phyloP scores from a whole-genome alignment of 108 stramenopile genomes.

The Skeletonema marinoi region DNA sequence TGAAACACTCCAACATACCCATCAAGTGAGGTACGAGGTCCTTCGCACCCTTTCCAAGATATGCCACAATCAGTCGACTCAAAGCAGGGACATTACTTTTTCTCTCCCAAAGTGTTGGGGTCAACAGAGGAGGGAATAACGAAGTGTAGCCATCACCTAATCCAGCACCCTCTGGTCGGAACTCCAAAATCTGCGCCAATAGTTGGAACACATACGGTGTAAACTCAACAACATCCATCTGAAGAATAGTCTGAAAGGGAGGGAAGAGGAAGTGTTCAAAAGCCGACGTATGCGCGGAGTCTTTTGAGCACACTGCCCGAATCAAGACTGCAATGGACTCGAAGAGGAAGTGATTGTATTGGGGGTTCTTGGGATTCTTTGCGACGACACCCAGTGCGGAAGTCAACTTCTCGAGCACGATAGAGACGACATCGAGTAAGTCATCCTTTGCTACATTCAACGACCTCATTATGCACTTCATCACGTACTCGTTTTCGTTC shows the following conservation, averaged over 20 bases:
- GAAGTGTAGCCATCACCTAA: conserved; percentile 80
- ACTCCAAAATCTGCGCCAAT: conserved; percentile 93
- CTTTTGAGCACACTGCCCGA: conserved; percentile 70
- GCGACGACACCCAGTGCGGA: conserved; percentile 82
- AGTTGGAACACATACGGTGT: conserved; percentile 98
- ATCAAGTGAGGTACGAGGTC: conserved; percentile 62
- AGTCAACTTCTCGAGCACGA: conserved; percentile 87
- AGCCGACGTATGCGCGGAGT: conserved; percentile 60
- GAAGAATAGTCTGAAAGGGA: conserved; percentile 90
- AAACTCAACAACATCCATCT: conserved; percentile 94
- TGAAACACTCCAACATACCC: conserved; percentile 82
- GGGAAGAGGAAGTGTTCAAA: conserved; percentile 94
- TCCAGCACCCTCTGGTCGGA: conserved; percentile 66
- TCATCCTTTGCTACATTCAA: conserved; percentile 78
- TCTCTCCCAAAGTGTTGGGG: conserved; percentile 88
- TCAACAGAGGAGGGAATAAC: conserved; percentile 87
- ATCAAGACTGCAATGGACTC: conserved; percentile 96
- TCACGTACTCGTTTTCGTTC: conserved; percentile 96
- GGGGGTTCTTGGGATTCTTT: conserved; percentile 95
- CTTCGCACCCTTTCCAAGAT: conserved; percentile 75
- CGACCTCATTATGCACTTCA: conserved; percentile 96
- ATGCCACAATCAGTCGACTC: conserved; percentile 84
- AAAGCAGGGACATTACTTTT: conserved; percentile 96
- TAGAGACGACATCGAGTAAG: conserved; percentile 81
- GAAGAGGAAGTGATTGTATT: conserved; percentile 97